phyloP scores from a whole-genome alignment of 495 filamentous ascomycete genomes.

The Aspergillus biplanus region DNA sequence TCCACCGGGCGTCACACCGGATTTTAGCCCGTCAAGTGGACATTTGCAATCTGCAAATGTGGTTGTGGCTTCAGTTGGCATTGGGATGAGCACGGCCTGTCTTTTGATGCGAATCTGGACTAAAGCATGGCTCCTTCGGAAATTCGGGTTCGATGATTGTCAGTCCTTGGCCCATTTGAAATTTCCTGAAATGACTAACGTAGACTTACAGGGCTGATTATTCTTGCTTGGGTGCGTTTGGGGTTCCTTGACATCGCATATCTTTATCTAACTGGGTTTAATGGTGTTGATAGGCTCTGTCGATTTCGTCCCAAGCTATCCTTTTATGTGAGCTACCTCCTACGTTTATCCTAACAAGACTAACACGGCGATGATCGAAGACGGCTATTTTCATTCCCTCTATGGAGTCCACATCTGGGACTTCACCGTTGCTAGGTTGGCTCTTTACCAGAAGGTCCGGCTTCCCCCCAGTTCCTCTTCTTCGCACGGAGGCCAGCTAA shows the following conservation, averaged over 20 bases:
- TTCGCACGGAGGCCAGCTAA: conserved; percentile 10
- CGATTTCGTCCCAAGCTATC: conserved; percentile 14
- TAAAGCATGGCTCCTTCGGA: conserved; percentile 9
- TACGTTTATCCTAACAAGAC: background rate
- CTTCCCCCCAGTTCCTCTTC: background rate
- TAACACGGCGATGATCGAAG: background rate
- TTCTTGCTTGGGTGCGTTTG: conserved; percentile 5
- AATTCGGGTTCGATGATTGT: conserved; percentile 16
- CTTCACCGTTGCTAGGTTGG: conserved; percentile 31
- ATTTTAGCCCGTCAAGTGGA: background rate
- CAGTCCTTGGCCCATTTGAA: background rate
- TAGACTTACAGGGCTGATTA: background rate
- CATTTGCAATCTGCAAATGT: background rate
- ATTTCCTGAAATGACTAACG: background rate
- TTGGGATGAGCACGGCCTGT: background rate
- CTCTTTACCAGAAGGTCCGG: conserved; percentile 39
- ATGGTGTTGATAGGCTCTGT: background rate
- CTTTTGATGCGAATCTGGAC: conserved; percentile 9
- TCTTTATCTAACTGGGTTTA: background rate
- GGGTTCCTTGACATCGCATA: background rate
- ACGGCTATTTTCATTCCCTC: background rate
- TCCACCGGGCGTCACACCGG: conserved; percentile 1
- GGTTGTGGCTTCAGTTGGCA: background rate
- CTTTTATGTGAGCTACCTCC: background rate
- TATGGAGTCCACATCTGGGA: conserved; percentile 29